Percentiles rank a stretch among this genome's conserved stretches.
These are phyloP conservation scores for Penicillium sp. DNA, from an alignment of 2,329 filamentous ascomycete species.

Conservation along the genomic window DNA sequence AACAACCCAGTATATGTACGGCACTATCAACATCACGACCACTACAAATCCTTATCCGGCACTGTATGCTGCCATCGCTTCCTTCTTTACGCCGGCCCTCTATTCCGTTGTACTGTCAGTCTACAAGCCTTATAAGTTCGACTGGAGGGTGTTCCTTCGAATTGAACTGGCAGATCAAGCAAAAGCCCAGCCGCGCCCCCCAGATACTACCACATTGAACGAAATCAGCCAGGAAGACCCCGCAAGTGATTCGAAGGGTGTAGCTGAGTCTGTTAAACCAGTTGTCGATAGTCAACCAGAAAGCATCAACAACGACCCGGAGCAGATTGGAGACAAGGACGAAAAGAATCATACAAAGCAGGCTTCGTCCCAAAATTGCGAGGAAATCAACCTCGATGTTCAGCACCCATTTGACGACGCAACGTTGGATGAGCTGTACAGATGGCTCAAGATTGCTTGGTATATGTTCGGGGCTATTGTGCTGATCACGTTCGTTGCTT, in stretches of 20 bases:
- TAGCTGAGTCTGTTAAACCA: neutral
- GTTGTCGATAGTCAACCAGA: neutral
- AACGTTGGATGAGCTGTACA: constrained; percentile 28
- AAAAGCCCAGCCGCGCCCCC: constrained; percentile 13
- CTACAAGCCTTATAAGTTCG: constrained; percentile 34
- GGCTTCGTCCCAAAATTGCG: neutral
- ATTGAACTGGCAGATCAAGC: constrained; percentile 41
- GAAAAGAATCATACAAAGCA: neutral
- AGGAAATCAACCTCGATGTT: constrained; percentile 30
- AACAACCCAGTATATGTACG: constrained; percentile 34
- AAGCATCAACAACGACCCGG: neutral
- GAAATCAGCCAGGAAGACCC: constrained; percentile 8
- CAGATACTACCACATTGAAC: constrained; percentile 9
- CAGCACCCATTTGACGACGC: constrained; percentile 38
- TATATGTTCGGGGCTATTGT: constrained; percentile 37
- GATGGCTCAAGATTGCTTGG: constrained; percentile 38
- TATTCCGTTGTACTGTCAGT: constrained; percentile 42
- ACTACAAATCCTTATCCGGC: constrained; percentile 37
- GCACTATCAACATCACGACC: constrained; percentile 35
- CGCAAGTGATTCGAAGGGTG: neutral
- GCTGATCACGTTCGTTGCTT: constrained; percentile 40
- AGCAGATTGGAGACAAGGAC: neutral
- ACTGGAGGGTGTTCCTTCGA: constrained; percentile 41
- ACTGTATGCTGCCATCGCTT: constrained; percentile 40
- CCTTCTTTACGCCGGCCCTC: constrained; percentile 41